Base-by-base conservation (phyloP, 73 alveolate species). In the Tetrahymena malaccensis region DNA sequence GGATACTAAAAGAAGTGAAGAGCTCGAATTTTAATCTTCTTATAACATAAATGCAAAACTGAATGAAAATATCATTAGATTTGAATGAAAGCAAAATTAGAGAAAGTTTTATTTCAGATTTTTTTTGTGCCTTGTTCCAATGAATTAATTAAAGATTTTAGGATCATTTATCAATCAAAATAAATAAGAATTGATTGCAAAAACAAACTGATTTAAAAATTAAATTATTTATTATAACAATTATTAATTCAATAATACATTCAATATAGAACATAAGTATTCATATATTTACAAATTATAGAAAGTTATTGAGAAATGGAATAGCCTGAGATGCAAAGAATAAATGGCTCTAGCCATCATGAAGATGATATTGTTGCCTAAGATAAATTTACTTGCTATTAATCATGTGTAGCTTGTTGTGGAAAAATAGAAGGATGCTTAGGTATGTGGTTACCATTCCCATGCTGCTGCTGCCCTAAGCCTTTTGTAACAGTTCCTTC, bases 401-500 rank as follows among this genome's bases (percentile, higher is more conserved):
- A 95, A 57, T 85, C 94, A 43, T 85, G 93, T 44, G 34, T 95
- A 43, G 94, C 93, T 56, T 95, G 97, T 93, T 85, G 85, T n/a
- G 97, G 97, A 19, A 85, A 94, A 44, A 85, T 38, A 35, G 89
- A 85, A 56, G 97, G 97, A 35, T 85, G 95, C 37, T 56, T 95
- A 25, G 94, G 97, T 85, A 94, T 94, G 19, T 95, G 97, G 97
- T 89, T 85, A 19, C 97, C 97, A 85, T 95, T 94, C 85, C 85
- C 94, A 85, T 95, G 95, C 55, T 95, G 55, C 55, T 95, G 95
- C 93, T 95, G 95, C 34, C 97, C 97, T 25, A 85, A 95, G 34
- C 97, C 97, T 22, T 95, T 85, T 33, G 70, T 70, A 31, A 85
- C 93, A 89, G 85, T 95, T 31, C 93, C 93, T 19, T 95, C 93